Conservation (phyloP, 192 early-diverging fungal genomes). For the Phycomyces blakesleeanus region DNA sequence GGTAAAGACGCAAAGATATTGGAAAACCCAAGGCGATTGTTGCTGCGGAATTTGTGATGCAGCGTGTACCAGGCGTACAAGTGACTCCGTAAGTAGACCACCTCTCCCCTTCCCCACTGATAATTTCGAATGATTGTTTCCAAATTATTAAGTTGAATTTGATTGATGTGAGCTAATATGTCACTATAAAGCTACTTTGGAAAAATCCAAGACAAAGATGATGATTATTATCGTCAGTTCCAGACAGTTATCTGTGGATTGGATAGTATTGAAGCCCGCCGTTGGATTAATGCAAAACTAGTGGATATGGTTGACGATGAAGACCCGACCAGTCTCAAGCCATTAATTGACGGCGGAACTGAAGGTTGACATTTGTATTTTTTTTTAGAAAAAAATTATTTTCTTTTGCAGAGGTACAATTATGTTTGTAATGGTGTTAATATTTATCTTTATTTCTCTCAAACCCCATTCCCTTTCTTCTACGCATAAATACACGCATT, state of each 20-base stretch:
- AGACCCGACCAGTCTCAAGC: constrained; percentile 71
- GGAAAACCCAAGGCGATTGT: constrained; percentile 76
- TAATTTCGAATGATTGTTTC: no score
- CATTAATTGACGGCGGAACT: constrained; percentile 93
- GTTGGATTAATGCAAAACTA: constrained; percentile 96
- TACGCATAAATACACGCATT: not conserved
- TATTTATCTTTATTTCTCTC: no score
- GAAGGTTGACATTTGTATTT: constrained; percentile 57
- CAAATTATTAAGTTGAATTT: constrained; percentile 8
- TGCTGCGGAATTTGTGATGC: constrained; percentile 72
- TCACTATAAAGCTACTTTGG: constrained; percentile 67
- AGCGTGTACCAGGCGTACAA: constrained; percentile 60
- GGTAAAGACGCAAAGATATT: constrained; percentile 58
- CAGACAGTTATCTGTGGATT: constrained; percentile 88
- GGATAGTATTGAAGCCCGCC: constrained; percentile 91
- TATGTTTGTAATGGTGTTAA: no score
- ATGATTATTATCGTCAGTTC: constrained; percentile 89
- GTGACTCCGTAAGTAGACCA: constrained; percentile 60
- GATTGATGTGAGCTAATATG: not conserved
- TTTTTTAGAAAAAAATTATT: no score
- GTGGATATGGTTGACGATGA: constrained; percentile 72
- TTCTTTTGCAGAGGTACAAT: no score
- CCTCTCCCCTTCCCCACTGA: no score
- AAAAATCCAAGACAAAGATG: constrained; percentile 95
- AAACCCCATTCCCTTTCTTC: no score